These are phyloP conservation scores for Hyaloperonospora brassicae DNA, from an alignment of 352 stramenopile species.

Conservation along the genomic window DNA sequence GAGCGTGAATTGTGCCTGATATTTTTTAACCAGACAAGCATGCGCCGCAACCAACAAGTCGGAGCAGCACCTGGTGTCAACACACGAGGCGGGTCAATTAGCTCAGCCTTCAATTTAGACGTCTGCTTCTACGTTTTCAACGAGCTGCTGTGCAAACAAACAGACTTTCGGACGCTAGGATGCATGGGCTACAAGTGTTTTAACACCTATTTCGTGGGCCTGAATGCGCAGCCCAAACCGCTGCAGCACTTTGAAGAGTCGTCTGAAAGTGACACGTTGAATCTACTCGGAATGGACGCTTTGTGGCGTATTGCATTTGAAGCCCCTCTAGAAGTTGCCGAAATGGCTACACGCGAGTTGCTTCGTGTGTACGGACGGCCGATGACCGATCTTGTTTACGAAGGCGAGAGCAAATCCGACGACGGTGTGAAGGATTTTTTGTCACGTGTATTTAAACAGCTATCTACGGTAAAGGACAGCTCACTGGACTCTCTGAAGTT, in stretches of 20 bases:
- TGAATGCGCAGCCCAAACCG: constrained; percentile 58
- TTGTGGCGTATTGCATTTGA: constrained; percentile 81
- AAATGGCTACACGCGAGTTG: constrained; percentile 69
- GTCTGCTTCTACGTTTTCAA: constrained; percentile 82
- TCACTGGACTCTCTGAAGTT: constrained; percentile 47
- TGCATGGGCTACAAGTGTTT: constrained; percentile 82
- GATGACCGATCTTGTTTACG: constrained; percentile 20
- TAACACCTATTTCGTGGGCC: constrained; percentile 74
- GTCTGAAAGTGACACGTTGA: constrained; percentile 20
- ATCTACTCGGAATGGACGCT: constrained; percentile 69
- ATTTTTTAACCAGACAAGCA: constrained; percentile 80
- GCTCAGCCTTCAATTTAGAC: constrained; percentile 62
- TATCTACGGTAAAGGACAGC: constrained; percentile 43
- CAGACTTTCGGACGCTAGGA: constrained; percentile 62
- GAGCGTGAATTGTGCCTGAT: constrained; percentile 75
- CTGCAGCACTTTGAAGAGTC: constrained; percentile 17
- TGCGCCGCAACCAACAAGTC: constrained; percentile 36
- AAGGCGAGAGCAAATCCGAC: constrained; percentile 20
- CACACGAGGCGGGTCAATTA: constrained; percentile 36
- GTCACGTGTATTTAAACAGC: constrained; percentile 65
- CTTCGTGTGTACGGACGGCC: constrained; percentile 74
- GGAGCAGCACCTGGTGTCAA: constrained; percentile 15
- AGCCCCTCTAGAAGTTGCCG: constrained; percentile 62
- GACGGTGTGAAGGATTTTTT: constrained; percentile 67
- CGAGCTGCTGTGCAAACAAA: constrained; percentile 71